phyloP scores from a whole-genome alignment of 768 basidiomycete genomes.

The Rhizopogon vulgaris region DNA sequence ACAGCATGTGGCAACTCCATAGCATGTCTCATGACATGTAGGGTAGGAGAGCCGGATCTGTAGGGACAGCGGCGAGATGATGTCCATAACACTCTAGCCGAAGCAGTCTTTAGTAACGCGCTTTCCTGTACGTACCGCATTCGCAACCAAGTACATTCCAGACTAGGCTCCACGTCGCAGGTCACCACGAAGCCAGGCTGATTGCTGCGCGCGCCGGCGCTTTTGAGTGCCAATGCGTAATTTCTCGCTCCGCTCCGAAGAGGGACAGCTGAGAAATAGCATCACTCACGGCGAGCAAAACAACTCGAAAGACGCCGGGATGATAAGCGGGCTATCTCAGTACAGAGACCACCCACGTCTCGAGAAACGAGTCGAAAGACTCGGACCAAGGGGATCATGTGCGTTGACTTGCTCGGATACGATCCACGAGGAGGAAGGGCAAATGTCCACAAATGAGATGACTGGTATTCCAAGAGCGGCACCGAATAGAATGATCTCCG shows the following conservation, averaged over 20 bases:
- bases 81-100: conserved; percentile 8
- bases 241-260: conserved; percentile 12
- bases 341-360: conserved; percentile 12
- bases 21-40: conserved; percentile 4
- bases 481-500: conserved; percentile 21
- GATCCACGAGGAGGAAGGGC: conserved; percentile 15
- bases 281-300: conserved; percentile 51
- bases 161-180: conserved; percentile 18
- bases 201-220: conserved; percentile 45
- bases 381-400: conserved; percentile 35
- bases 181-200: conserved; percentile 43
- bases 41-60: conserved; percentile 19
- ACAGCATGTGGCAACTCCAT: conserved; percentile 26
- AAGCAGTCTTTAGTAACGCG: conserved; percentile 11
- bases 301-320: conserved; percentile 48
- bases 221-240: conserved; percentile 39
- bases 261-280: conserved; percentile 15
- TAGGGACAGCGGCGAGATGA: conserved; percentile 11
- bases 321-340: conserved; percentile 20
- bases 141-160: conserved; percentile 17
- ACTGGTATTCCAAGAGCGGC: conserved; percentile 19
- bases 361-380: conserved; percentile 36
- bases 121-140: conserved; percentile 32
- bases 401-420: conserved; percentile 28
- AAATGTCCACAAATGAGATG: conserved; percentile 1